A percentile compares a stretch with the other conserved stretches of the same genome.
phyloP scores from a whole-genome alignment of 225 moss, liverwort and hornwort species.

The Asterella californica region DNA sequence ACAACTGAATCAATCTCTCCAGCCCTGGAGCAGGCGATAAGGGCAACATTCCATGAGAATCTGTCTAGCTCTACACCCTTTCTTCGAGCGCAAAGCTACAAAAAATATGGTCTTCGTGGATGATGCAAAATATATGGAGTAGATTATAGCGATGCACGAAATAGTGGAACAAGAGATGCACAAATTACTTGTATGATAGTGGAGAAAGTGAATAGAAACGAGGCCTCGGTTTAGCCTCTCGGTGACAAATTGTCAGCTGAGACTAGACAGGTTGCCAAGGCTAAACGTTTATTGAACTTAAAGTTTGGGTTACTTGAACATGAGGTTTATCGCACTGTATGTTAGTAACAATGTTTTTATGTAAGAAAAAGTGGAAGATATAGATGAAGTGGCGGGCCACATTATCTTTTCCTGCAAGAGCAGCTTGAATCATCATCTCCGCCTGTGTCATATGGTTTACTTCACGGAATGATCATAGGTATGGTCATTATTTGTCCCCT shows the following conservation, averaged over 20 bases:
- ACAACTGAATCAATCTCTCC: conserved; percentile 70
- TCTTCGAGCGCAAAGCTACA: not conserved
- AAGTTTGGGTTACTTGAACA: conserved; percentile 24
- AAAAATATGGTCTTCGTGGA: not conserved
- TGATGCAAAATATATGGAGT: not conserved
- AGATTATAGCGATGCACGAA: conserved; percentile 6
- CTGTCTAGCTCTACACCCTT: conserved; percentile 66
- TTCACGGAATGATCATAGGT: conserved; percentile 97
- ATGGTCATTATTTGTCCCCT: conserved; percentile 10
- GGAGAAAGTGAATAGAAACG: not conserved
- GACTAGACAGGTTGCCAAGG: not conserved
- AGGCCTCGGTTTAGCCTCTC: not conserved
- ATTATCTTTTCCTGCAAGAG: conserved; percentile 94
- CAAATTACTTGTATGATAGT: not conserved
- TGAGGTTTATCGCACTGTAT: conserved; percentile 88
- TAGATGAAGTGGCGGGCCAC: conserved; percentile 91
- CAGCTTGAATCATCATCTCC: conserved; percentile 77
- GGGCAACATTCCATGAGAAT: conserved; percentile 82
- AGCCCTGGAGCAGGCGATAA: conserved; percentile 72
- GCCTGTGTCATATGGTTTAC: conserved; percentile 80
- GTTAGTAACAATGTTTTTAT: conserved; percentile 68
- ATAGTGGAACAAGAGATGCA: not conserved
- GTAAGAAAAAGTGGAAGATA: conserved; percentile 49
- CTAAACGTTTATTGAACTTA: not conserved
- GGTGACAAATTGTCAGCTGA: not conserved